These are phyloP conservation scores for Globomyces pollinis-pini DNA, from an alignment of 192 early-diverging fungal species.

Conservation along the genomic window DNA sequence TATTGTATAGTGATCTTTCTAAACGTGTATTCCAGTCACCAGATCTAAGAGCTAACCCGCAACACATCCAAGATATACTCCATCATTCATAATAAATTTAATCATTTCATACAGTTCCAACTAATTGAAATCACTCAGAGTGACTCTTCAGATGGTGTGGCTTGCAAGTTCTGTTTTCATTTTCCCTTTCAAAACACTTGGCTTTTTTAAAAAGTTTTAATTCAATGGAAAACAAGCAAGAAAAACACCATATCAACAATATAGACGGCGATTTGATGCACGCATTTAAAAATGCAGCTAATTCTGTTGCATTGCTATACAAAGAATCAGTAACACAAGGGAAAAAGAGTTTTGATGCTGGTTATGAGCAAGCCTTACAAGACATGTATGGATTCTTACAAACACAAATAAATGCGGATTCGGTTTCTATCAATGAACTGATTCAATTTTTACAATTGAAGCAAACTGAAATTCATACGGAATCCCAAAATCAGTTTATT, in stretches of 20 bases:
- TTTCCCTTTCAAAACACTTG: too few relatives aligned
- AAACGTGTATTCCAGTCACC: background rate
- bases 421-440: background rate
- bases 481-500: too few relatives aligned
- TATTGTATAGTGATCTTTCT: constrained; percentile 11
- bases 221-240: too few relatives aligned
- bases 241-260: constrained; percentile 6
- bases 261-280: constrained; percentile 1
- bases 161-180: too few relatives aligned
- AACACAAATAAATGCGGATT: background rate
- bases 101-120: too few relatives aligned
- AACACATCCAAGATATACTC: too few relatives aligned
- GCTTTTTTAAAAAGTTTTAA: too few relatives aligned
- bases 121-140: too few relatives aligned
- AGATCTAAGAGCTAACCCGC: too few relatives aligned
- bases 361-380: constrained; percentile 3
- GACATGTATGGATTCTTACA: background rate
- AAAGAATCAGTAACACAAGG: background rate
- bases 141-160: too few relatives aligned
- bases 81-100: too few relatives aligned
- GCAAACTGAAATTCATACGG: background rate
- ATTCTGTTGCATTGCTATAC: constrained; percentile 9
- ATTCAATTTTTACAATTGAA: background rate
- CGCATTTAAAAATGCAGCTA: constrained; percentile 9
- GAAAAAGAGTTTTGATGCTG: background rate